phyloP scores from a whole-genome alignment of 2,329 filamentous ascomycete species.

The Cercospora sp. region DNA sequence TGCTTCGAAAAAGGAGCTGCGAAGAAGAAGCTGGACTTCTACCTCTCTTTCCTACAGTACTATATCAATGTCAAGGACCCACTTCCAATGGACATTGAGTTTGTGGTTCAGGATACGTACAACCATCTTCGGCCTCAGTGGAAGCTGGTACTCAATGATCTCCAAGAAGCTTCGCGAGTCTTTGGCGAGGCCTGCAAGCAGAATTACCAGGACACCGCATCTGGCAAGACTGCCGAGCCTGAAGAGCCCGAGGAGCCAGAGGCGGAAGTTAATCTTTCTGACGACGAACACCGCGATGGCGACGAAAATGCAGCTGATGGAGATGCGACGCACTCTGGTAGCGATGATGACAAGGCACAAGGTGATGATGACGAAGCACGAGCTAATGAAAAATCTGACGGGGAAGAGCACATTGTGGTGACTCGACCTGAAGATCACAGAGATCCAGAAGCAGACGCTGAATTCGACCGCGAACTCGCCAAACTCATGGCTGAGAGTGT shows the following conservation, averaged over 20 bases:
- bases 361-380: constrained; percentile 54
- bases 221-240: constrained; percentile 67
- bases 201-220: constrained; percentile 78
- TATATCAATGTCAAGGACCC: constrained; percentile 89
- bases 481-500: constrained; percentile 98
- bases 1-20: constrained; percentile 93
- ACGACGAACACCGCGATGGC: constrained; percentile 71
- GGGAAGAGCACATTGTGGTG: constrained; percentile 87
- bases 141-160: constrained; percentile 72
- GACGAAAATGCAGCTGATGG: constrained; percentile 61
- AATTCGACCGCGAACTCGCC: constrained; percentile 96
- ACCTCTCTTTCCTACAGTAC: constrained; percentile 94
- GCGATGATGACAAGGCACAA: constrained; percentile 54
- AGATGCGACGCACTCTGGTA: constrained; percentile 50
- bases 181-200: constrained; percentile 88
- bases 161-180: constrained; percentile 78
- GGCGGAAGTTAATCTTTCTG: constrained; percentile 57
- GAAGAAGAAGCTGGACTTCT: constrained; percentile 97
- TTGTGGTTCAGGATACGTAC: constrained; percentile 91
- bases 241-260: constrained; percentile 60
- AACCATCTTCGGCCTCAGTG: constrained; percentile 83
- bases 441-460: constrained; percentile 91
- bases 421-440: constrained; percentile 86
- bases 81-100: constrained; percentile 95
- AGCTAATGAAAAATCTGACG: constrained; percentile 54